Base-by-base conservation (phyloP, 2,329 filamentous ascomycete genomes). In the Plenodomus biglobosus region DNA sequence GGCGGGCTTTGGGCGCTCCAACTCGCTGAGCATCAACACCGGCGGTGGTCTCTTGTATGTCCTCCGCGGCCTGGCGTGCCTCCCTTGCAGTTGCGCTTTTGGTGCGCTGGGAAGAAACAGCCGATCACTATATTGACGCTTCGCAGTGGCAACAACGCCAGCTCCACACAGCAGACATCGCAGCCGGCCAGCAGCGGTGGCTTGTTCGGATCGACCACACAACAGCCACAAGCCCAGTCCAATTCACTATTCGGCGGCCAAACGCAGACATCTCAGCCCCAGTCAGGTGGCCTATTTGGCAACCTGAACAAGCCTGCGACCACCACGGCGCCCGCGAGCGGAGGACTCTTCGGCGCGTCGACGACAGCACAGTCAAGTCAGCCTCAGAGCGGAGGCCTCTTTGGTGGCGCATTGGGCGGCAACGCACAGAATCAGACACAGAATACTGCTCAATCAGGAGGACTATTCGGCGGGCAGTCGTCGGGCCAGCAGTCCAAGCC, bases 21-120 rank as follows among this genome's bases (percentile, higher is more conserved):
- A 78, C 60, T 76, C 75, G 48, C 70, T 83, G 62, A 79, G 75
- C 50, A 76, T 83, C 60, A 83, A 82, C 60, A 83, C 80, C 17
- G 75, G 75, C 52, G 64, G 76, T 64, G 73, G 74, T 43, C 68
- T 77, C 38, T 78, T 78, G 77, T 78, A 68, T 68, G 76, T 71
- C 21, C 50, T 37, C 41, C 11, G 11, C 40, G 11, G 5, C 6
- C 11, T 13, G 21, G 20, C 11, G 18, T 42, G 40, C 13, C 19
- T 34, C 17, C 32, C 17, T 32, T 32, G 27, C 22, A 42, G 17
- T 20, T 38, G 18, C 8, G 2, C 34, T 22, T 16, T 40, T 17
- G 19, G 19, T n/a, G 42, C 37, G 24, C 17, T 20, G 37, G 17
- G 39, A 13, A 13, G 22, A 1, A n/a, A 7, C 16, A 10, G 7